Evolutionary conservation across 139 green algal species (phyloP), one percentile per base, ranked within the genome.

Genomic region (Coelastrella sp.): DNA sequence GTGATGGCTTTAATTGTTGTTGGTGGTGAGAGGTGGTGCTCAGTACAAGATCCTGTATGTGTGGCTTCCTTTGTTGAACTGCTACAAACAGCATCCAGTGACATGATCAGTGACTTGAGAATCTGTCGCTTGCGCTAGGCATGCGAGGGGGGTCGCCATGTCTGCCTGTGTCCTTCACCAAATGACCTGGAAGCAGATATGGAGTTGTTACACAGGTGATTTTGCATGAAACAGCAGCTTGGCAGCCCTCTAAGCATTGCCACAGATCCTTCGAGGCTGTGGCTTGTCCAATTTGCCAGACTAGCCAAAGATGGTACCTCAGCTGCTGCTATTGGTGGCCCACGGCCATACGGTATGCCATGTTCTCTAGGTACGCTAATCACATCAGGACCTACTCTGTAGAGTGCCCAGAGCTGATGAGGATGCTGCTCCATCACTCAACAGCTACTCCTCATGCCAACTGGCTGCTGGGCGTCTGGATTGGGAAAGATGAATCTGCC

Each of bases 341-440:
- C n/a, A n/a, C n/a, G n/a, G n/a, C n/a, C 7, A 1, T 2, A 53
- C 30, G 0, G 0, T 30, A 19, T 27, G 38, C 67, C 30, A 19
- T 64, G 17, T 5, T n/a, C 8, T 64, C 5, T 30, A 84, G 77
- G 77, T 84, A 75, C 60, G 43, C 59, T 6, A n/a, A 41, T 8
- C 59, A 59, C 38, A 62, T 84, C 35, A 59, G 77, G 59, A 84
- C 77, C 77, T 84, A 75, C 59, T 75, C 57, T n/a, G 60, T 75
- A 30, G 77, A 84, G 77, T 84, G 77, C 60, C 77, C 77, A 7
- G 38, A 84, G 21, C 27, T 84, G 25, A 75, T 84, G 77, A 38
- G 38, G n/a, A 74, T 74, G 77, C 77, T 84, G 60, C 37, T 74
- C 38, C 77, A 84, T 11, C 23, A 62, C 60, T 45, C 77, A 17